These are phyloP conservation scores for Amanita rimosa DNA, from an alignment of 768 basidiomycete species.

Conservation along the genomic window DNA sequence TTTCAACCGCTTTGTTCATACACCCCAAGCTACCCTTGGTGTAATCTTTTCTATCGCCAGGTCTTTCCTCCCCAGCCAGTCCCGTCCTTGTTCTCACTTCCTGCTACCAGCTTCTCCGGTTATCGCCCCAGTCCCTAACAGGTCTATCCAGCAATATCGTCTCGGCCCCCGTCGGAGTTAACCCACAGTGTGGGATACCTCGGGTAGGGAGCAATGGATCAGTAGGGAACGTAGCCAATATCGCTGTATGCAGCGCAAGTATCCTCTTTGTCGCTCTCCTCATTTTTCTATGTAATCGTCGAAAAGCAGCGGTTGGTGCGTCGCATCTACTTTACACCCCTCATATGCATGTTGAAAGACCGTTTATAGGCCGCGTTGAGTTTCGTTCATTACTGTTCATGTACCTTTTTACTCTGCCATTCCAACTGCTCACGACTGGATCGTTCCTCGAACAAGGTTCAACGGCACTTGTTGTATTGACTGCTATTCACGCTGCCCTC, in stretches of 20 bases:
- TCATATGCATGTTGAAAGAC: neutral
- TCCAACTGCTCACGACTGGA: slow-evolving; percentile 77
- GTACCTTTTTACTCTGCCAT: slow-evolving; percentile 61
- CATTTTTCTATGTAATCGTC: slow-evolving; percentile 41
- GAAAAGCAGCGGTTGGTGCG: slow-evolving; percentile 79
- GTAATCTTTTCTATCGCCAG: slow-evolving; percentile 91
- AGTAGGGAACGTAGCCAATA: slow-evolving; percentile 80
- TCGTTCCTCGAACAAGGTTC: slow-evolving; percentile 72
- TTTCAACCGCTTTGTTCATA: slow-evolving; percentile 56
- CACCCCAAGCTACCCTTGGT: slow-evolving; percentile 79
- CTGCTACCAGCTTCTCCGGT: slow-evolving; percentile 24
- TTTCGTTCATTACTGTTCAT: slow-evolving; percentile 52
- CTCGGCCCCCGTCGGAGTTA: slow-evolving; percentile 72
- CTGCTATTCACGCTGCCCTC: slow-evolving; percentile 69
- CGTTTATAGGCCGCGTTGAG: slow-evolving; percentile 50
- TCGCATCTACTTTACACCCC: neutral
- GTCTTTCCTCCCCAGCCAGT: slow-evolving; percentile 23
- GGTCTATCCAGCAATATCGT: slow-evolving; percentile 31
- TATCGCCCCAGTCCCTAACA: slow-evolving; percentile 20
- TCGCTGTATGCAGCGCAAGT: slow-evolving; percentile 69
- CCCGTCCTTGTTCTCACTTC: slow-evolving; percentile 2
- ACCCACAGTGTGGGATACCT: slow-evolving; percentile 70
- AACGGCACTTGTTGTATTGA: slow-evolving; percentile 54
- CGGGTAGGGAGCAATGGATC: slow-evolving; percentile 44
- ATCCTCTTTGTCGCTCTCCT: slow-evolving; percentile 49